These are phyloP conservation scores for Paralagenidium karlingii DNA, from an alignment of 352 stramenopile genomes.

Conservation along the genomic window DNA sequence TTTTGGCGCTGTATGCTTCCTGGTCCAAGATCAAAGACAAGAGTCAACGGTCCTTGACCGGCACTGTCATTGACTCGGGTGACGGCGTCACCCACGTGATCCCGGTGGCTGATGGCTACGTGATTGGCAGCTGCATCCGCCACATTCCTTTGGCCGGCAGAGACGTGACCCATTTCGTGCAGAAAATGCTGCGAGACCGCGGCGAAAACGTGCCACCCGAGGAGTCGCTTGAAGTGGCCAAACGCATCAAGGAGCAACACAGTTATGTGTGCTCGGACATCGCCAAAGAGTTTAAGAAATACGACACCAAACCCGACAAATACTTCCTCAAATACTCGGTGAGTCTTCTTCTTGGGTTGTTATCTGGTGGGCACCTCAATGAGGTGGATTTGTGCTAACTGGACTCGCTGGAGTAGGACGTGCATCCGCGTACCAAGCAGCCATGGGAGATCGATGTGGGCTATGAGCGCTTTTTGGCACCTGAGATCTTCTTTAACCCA, in stretches of 20 bases:
- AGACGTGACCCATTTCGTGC: conserved; percentile 94
- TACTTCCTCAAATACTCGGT: conserved; percentile 83
- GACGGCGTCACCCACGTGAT: conserved; percentile 93
- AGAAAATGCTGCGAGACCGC: conserved; percentile 88
- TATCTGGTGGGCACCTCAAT: background rate
- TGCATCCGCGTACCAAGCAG: conserved; percentile 69
- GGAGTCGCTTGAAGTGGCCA: conserved; percentile 85
- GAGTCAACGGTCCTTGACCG: conserved; percentile 84
- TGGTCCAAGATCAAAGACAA: conserved; percentile 86
- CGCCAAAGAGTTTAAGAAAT: conserved; percentile 94
- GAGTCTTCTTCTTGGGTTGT: too few species aligned
- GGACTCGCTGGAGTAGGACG: conserved; percentile 7
- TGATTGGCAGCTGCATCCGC: conserved; percentile 93
- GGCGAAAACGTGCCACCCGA: conserved; percentile 86
- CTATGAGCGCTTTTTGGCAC: conserved; percentile 90
- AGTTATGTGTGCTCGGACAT: conserved; percentile 93
- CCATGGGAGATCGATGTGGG: conserved; percentile 86
- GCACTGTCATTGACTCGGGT: conserved; percentile 90
- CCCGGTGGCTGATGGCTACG: conserved; percentile 89
- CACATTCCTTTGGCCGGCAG: conserved; percentile 90
- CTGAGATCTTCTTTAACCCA: conserved; percentile 96
- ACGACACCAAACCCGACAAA: conserved; percentile 87
- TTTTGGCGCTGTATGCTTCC: conserved; percentile 89
- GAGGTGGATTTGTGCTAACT: background rate
- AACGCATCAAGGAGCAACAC: conserved; percentile 90